Evolutionary conservation across 805 yeast species (phyloP), one percentile per base, ranked within the genome.

Genomic region (Cyberlindnera sargentensis): DNA sequence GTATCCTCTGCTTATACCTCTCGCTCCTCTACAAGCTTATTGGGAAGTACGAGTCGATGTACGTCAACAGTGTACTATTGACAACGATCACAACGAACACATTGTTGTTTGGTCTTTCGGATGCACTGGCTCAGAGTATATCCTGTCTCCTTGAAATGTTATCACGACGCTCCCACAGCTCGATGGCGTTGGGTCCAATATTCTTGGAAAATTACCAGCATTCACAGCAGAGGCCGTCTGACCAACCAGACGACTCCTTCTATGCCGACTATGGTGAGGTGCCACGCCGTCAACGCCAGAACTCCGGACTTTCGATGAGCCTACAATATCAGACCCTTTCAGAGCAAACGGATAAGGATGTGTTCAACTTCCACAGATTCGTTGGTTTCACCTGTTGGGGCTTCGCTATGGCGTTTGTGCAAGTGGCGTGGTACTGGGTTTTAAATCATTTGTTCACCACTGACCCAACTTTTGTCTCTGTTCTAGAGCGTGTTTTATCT

Each of bases 321-420:
- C 31, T 45, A 47, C 53, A 31, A 55, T 61, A 47, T 57, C 71
- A 41, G 57, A 71, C 36, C 60, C 56, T 56, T 6, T 46, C 54
- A 2, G 49, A 54, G 20, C 60, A 52, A 34, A 57, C 58, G 0
- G 59, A 58, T 24, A 48, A 52, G 11, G 57, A 53, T 39, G 49
- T 60, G 31, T 91, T 84, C 62, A 76, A 77, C 45, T 84, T 84
- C 56, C 70, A 75, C 42, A 72, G 96, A 49, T 75, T 88, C 58
- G 72, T 80, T 0, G 84, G 93, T 6, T 90, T 89, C 58, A 79
- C 86, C 68, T 64, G 76, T 36, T 90, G 97, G 96, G 97, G 98
- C 2, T 77, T 85, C 44, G 57, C 82, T 6, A 75, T 88, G 66
- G 83, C 96, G 0, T 83, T 86, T 56, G 76, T 80, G 38, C 97